phyloP scores from a whole-genome alignment of 805 yeast species.

The Candida sithepensis region DNA sequence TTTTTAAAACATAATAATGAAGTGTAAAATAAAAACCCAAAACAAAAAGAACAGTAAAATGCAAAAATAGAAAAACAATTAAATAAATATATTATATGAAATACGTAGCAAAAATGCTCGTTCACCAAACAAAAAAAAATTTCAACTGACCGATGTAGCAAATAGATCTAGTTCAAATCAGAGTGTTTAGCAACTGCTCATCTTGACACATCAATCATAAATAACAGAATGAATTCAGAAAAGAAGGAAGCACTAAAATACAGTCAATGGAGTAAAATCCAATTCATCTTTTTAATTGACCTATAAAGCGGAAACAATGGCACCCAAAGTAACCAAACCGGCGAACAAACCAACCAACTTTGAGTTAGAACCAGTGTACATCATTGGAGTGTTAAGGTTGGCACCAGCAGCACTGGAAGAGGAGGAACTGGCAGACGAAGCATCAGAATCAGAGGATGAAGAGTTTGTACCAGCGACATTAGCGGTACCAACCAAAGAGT shows the following conservation, averaged over 20 bases:
- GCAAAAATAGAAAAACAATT: not conserved
- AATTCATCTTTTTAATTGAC: not conserved
- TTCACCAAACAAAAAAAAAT: too few species aligned
- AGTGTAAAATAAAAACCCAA: not conserved
- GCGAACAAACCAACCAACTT: constrained; percentile 27
- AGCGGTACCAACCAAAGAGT: constrained; percentile 19
- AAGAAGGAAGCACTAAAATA: not conserved
- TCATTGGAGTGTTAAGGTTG: constrained; percentile 16
- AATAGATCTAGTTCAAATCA: not conserved
- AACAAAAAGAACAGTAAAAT: not conserved
- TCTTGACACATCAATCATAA: not conserved
- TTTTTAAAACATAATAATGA: not conserved
- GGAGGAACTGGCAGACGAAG: too few species aligned
- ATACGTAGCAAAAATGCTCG: not conserved
- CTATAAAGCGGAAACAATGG: constrained; percentile 27
- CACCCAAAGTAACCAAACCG: constrained; percentile 27
- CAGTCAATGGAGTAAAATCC: not conserved
- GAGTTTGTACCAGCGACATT: constrained; percentile 8
- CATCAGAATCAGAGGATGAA: constrained; percentile 17
- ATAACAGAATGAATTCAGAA: not conserved
- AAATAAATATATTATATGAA: not conserved
- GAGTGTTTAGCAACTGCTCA: not conserved
- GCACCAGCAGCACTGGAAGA: constrained; percentile 27
- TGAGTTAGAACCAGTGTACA: constrained; percentile 28
- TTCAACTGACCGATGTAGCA: not conserved